These are phyloP conservation scores for Claviceps monticola DNA, from an alignment of 2,329 filamentous ascomycete genomes.

Conservation along the genomic window DNA sequence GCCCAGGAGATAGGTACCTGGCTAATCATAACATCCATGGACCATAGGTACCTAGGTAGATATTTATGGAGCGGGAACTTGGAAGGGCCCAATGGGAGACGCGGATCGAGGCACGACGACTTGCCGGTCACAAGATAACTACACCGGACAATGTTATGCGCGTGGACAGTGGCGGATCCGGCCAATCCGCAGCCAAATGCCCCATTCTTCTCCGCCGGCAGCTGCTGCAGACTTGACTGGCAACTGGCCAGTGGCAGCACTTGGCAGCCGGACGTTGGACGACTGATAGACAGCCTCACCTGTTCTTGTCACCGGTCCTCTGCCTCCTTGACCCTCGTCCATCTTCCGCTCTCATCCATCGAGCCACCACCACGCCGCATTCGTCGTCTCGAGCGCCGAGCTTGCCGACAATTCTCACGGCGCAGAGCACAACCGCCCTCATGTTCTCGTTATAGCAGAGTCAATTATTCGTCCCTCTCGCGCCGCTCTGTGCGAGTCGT, in stretches of 20 bases:
- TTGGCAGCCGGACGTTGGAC: background rate
- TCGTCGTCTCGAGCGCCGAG: background rate
- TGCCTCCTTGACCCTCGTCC: background rate
- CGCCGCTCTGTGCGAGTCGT: slow-evolving; percentile 4
- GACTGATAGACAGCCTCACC: background rate
- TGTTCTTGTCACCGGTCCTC: background rate
- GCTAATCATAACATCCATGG: too few relatives aligned
- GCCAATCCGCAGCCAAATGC: background rate
- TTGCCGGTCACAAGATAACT: background rate
- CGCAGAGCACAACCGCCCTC: slow-evolving; percentile 9
- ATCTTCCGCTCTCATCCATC: background rate
- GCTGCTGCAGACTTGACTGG: background rate
- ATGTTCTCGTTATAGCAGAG: slow-evolving; percentile 25
- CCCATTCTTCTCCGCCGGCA: background rate
- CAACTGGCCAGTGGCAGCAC: background rate
- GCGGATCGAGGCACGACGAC: background rate
- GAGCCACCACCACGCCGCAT: background rate
- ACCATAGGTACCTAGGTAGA: too few relatives aligned
- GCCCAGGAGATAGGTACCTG: background rate
- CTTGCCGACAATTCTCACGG: background rate
- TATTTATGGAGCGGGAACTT: background rate
- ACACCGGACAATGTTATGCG: background rate
- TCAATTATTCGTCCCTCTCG: slow-evolving; percentile 4
- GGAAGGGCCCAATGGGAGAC: background rate
- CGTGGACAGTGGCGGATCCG: background rate